phyloP scores from a whole-genome alignment of 345 rosid species.

The Atalantia buxifolia region DNA sequence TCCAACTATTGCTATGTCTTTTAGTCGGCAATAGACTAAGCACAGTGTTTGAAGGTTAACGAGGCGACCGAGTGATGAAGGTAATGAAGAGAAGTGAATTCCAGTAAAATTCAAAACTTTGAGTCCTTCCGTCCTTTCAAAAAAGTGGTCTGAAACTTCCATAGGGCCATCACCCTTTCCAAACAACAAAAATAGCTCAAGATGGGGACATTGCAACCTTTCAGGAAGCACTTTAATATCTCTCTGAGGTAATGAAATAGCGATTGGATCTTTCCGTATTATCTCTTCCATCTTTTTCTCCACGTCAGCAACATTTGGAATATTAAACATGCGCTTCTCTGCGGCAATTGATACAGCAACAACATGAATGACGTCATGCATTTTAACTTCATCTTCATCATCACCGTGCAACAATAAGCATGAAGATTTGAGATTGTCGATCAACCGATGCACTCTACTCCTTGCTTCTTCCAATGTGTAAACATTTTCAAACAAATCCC shows the following conservation, averaged over 20 bases:
- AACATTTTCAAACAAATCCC: no score
- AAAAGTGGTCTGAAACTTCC: background rate
- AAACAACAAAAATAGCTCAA: background rate
- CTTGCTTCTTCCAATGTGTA: no score
- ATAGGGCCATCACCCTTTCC: accelerated
- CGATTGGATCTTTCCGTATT: background rate
- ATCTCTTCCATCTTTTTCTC: background rate
- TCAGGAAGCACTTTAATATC: background rate
- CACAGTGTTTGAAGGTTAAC: no score
- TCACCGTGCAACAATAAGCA: no score
- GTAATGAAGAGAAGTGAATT: no score
- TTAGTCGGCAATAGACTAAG: background rate
- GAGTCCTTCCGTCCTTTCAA: no score
- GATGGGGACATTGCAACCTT: conserved; percentile 6
- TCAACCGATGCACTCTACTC: no score
- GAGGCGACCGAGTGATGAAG: no score
- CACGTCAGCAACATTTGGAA: background rate
- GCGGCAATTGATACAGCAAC: conserved; percentile 19
- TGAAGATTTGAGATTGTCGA: no score
- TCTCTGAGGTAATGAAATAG: background rate
- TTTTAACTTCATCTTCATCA: background rate
- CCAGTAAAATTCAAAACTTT: no score
- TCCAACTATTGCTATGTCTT: background rate
- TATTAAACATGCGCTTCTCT: background rate
- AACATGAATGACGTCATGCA: background rate